Conservation (phyloP, 495 filamentous ascomycete species). For the Pseudomonodictys pantanalensis region DNA sequence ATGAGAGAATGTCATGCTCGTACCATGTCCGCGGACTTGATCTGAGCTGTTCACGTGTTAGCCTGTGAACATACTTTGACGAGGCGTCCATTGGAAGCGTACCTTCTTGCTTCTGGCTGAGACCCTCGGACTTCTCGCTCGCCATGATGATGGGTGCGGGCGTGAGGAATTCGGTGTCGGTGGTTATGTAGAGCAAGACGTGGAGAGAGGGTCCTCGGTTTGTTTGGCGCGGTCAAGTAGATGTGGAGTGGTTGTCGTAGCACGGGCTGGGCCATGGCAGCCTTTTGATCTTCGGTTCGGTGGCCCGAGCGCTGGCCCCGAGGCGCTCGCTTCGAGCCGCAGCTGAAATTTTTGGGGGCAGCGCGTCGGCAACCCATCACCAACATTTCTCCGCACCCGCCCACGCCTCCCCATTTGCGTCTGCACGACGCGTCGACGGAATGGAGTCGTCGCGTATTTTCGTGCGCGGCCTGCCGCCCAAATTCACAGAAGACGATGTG, state of each 20-base stretch:
- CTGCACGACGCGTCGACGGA: constrained; percentile 13
- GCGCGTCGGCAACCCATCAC: too few relatives aligned
- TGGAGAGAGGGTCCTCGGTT: neutral
- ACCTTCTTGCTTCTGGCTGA: constrained; percentile 68
- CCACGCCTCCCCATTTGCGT: too few relatives aligned
- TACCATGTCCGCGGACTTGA: constrained; percentile 99
- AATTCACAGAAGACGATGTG: constrained; percentile 71
- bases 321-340: neutral
- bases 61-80: constrained; percentile 11
- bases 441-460: constrained; percentile 85
- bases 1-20: too few relatives aligned
- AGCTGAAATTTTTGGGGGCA: too few relatives aligned
- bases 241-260: neutral
- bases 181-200: neutral
- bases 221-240: constrained; percentile 1
- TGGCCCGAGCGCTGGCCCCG: neutral
- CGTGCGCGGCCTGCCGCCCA: constrained; percentile 78
- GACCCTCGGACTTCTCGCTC: constrained; percentile 45
- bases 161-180: neutral
- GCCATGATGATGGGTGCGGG: constrained; percentile 17
- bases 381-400: constrained; percentile 5
- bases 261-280: neutral
- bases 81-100: constrained; percentile 31
- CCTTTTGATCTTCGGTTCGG: constrained; percentile 4
- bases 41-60: constrained; percentile 64